A percentile compares a stretch with the other conserved stretches of the same genome.
Conservation (phyloP, 805 yeast species). For the Lipomyces chichibuensis region DNA sequence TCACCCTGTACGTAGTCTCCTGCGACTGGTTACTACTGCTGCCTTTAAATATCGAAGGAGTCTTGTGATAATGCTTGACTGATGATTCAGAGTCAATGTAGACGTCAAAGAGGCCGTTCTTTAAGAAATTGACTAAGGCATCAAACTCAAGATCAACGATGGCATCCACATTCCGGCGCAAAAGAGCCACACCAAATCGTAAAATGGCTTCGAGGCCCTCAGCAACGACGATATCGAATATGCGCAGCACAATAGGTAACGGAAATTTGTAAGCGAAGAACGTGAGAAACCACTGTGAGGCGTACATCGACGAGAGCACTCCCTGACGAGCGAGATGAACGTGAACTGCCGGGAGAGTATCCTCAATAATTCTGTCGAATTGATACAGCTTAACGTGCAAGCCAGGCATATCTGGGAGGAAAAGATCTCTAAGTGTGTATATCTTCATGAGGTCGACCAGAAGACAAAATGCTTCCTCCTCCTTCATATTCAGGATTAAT, state of each 20-base stretch:
- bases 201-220: constrained; percentile 89
- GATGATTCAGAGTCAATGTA: constrained; percentile 51
- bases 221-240: constrained; percentile 83
- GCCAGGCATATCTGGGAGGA: constrained; percentile 91
- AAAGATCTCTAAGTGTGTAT: constrained; percentile 77
- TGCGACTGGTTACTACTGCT: constrained; percentile 9
- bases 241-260: constrained; percentile 79
- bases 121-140: constrained; percentile 70
- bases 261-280: constrained; percentile 96
- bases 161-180: constrained; percentile 65
- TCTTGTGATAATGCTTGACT: constrained; percentile 15
- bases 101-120: constrained; percentile 74
- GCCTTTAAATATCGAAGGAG: constrained; percentile 32
- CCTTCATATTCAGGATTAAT: constrained; percentile 73
- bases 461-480: constrained; percentile 82
- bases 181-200: constrained; percentile 79
- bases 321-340: constrained; percentile 85
- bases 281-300: constrained; percentile 96
- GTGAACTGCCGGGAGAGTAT: constrained; percentile 67
- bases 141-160: constrained; percentile 73
- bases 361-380: constrained; percentile 85
- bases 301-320: constrained; percentile 90
- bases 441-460: constrained; percentile 80
- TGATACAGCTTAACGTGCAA: constrained; percentile 82
- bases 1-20: constrained; percentile 57